Evolutionary conservation across 1,139 yeast species (phyloP).

Genomic region (Candida pseudoviswanathii): DNA sequence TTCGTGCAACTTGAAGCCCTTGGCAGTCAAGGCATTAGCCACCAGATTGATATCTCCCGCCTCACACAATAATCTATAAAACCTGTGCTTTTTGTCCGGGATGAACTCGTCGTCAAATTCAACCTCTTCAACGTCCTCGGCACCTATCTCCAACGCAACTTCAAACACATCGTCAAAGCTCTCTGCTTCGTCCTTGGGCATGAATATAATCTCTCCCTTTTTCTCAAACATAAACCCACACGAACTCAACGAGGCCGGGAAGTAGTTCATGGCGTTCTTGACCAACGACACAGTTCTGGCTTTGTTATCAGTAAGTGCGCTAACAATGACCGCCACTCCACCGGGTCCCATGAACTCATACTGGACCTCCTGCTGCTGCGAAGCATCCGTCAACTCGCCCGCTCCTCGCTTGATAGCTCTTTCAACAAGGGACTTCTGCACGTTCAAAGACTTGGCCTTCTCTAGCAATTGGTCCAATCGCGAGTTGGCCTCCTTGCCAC

Average conservation of each 20-base stretch:
- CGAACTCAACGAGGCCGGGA: conserved; percentile 73
- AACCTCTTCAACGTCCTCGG: conserved; percentile 72
- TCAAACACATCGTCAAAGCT: conserved; percentile 69
- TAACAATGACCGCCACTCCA: conserved; percentile 82
- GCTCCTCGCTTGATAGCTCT: conserved; percentile 84
- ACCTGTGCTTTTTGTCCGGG: conserved; percentile 33
- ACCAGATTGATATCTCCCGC: conserved; percentile 63
- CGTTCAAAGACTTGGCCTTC: conserved; percentile 74
- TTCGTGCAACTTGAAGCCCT: conserved; percentile 64
- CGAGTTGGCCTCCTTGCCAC: conserved; percentile 64
- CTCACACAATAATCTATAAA: conserved; percentile 52
- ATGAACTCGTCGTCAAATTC: conserved; percentile 42
- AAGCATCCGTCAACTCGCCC: conserved; percentile 49
- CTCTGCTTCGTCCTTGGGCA: conserved; percentile 38
- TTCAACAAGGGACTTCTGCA: conserved; percentile 83
- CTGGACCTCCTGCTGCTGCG: conserved; percentile 40
- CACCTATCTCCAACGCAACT: conserved; percentile 74
- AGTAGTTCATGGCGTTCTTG: conserved; percentile 73
- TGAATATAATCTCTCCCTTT: conserved; percentile 68
- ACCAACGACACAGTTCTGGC: conserved; percentile 78
- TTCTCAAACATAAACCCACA: conserved; percentile 75
- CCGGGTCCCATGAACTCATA: conserved; percentile 95
- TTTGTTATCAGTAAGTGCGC: conserved; percentile 87
- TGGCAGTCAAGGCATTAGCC: conserved; percentile 56
- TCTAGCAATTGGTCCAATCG: conserved; percentile 76